These are phyloP conservation scores for Penicillium coffeae DNA, from an alignment of 495 filamentous ascomycete species.

Conservation along the genomic window DNA sequence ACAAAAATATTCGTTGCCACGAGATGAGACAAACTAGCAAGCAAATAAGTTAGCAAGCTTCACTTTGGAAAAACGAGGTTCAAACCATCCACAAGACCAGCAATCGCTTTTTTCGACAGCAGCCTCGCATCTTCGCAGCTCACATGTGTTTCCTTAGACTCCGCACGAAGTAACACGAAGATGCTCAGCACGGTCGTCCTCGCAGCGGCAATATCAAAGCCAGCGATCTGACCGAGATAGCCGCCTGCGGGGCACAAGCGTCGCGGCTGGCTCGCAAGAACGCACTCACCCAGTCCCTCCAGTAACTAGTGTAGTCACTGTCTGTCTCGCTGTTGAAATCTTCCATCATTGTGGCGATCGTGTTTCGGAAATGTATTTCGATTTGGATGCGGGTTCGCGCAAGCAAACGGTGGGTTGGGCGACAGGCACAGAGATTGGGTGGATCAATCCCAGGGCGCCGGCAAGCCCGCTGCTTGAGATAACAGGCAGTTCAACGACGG, in stretches of 20 bases:
- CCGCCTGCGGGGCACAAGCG: slow-evolving; percentile 5
- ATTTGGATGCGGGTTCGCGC: slow-evolving; percentile 7
- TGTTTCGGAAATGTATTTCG: neutral
- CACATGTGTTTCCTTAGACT: too few species aligned
- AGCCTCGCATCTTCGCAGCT: neutral
- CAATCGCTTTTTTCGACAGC: neutral
- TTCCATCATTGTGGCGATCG: slow-evolving; percentile 60
- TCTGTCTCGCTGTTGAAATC: slow-evolving; percentile 97
- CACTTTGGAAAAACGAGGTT: too few species aligned
- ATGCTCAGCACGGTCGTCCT: too few species aligned
- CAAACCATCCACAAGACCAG: too few species aligned
- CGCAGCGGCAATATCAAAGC: neutral
- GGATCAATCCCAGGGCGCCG: slow-evolving; percentile 20
- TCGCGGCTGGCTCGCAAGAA: neutral
- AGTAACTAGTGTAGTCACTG: slow-evolving; percentile 98
- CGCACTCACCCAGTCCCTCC: slow-evolving; percentile 92
- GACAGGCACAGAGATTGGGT: slow-evolving; percentile 32
- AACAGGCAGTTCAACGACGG: neutral
- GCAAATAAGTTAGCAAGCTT: slow-evolving; percentile 13
- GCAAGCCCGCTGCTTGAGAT: slow-evolving; percentile 1
- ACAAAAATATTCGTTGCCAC: slow-evolving; percentile 99
- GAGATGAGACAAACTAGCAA: slow-evolving; percentile 87
- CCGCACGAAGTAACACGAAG: too few species aligned
- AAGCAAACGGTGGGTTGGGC: slow-evolving; percentile 7
- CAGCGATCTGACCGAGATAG: neutral